Conservation (phyloP, 2,329 filamentous ascomycete species). For the Fragosphaeria purpurea region DNA sequence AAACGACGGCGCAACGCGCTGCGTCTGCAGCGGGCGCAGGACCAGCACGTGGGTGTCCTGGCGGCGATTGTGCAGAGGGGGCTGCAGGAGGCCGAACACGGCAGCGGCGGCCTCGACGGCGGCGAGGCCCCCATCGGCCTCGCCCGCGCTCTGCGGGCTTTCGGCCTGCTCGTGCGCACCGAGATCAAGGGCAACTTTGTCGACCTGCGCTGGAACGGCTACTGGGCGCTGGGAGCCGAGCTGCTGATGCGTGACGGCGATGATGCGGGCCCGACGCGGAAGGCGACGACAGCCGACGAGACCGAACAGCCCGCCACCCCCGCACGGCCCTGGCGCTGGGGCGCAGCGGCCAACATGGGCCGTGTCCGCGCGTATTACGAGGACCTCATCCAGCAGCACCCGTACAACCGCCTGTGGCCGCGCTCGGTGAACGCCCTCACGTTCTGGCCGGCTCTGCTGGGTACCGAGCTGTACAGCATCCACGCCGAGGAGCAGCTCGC, state of each 20-base stretch:
- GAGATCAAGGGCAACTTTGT: conserved; percentile 42
- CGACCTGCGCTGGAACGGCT: conserved; percentile 57
- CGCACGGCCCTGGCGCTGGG: conserved; percentile 25
- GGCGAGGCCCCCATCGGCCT: conserved; percentile 27
- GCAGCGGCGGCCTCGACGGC: neutral
- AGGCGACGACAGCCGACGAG: neutral
- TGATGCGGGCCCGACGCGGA: conserved; percentile 10
- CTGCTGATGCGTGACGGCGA: conserved; percentile 58
- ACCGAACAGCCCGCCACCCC: neutral
- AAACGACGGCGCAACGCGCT: conserved; percentile 24
- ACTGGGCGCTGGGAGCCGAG: conserved; percentile 81
- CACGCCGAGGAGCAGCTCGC: conserved; percentile 47
- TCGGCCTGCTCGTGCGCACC: conserved; percentile 58
- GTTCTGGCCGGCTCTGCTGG: conserved; percentile 75
- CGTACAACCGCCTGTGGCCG: conserved; percentile 53
- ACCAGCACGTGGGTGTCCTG: conserved; percentile 54
- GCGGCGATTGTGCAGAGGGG: conserved; percentile 62
- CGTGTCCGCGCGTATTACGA: conserved; percentile 58
- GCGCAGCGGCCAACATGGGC: conserved; percentile 33
- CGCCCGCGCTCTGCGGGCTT: conserved; percentile 60
- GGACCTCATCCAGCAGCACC: conserved; percentile 64
- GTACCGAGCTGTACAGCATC: conserved; percentile 68
- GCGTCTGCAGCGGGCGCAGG: conserved; percentile 13
- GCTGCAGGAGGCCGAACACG: conserved; percentile 36
- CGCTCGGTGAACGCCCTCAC: conserved; percentile 54